A percentile compares a stretch with the other conserved stretches of the same genome.
Conservation (phyloP, 306 rosid genomes). For the Acacia melanoxylon region DNA sequence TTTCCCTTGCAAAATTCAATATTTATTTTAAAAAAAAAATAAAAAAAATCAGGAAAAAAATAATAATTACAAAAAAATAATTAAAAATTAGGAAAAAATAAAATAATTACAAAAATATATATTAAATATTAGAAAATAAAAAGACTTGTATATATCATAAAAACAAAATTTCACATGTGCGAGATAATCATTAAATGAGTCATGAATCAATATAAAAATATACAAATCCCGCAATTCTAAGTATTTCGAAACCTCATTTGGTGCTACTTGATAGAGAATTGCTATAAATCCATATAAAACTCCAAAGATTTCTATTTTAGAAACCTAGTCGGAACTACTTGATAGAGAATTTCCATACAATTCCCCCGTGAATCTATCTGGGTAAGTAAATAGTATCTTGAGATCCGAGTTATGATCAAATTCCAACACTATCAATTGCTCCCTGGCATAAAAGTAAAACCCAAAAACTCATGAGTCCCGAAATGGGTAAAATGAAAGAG, state of each 20-base stretch:
- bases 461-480: background rate
- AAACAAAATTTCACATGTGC: constrained; percentile 2
- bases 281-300: background rate
- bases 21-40: no score
- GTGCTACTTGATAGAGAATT: constrained; percentile 20
- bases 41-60: no score
- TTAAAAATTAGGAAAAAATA: no score
- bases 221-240: background rate
- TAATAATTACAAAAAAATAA: no score
- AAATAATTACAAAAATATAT: no score
- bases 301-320: background rate
- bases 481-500: background rate
- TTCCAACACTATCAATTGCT: constrained; percentile 6
- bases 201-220: no score
- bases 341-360: constrained; percentile 1
- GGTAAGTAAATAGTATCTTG: background rate
- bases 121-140: no score
- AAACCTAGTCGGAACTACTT: background rate
- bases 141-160: no score
- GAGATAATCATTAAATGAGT: constrained; percentile 11
- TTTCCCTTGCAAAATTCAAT: no score
- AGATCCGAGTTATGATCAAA: constrained; percentile 11
- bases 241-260: background rate
- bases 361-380: constrained; percentile 20
- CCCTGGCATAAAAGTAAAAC: background rate